A percentile compares a stretch with the other conserved stretches of the same genome.
phyloP scores from a whole-genome alignment of 1,284 basidiomycete species.

The Ustilago crameri region DNA sequence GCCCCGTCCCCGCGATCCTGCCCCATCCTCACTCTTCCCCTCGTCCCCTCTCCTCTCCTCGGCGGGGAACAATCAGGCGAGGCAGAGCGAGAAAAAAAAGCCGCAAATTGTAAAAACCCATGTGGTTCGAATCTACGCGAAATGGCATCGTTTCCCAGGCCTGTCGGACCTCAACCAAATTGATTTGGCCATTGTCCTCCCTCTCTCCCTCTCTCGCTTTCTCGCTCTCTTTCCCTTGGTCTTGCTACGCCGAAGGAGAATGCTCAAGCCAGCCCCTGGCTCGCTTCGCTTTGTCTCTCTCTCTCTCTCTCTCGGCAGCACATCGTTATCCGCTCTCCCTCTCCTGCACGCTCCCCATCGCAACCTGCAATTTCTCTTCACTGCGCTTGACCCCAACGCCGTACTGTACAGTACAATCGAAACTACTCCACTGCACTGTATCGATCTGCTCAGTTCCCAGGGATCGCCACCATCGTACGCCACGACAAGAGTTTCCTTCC shows the following conservation, averaged over 20 bases:
- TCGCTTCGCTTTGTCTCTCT: neutral
- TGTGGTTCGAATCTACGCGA: constrained; percentile 8
- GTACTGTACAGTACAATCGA: no score
- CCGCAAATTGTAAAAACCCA: neutral
- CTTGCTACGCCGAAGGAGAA: neutral
- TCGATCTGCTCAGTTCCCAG: constrained; percentile 10
- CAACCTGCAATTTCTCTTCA: neutral
- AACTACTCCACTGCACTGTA: no score
- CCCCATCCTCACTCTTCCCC: no score
- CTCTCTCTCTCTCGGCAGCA: no score
- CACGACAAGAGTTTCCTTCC: neutral
- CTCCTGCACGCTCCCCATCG: constrained; percentile 3
- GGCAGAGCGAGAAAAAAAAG: neutral
- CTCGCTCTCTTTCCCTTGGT: neutral
- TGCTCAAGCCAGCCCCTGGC: neutral
- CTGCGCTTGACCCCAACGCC: no score
- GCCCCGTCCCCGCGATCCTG: no score
- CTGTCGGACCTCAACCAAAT: constrained; percentile 14
- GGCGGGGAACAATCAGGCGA: neutral
- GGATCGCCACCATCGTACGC: constrained; percentile 1
- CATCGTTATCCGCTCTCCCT: neutral
- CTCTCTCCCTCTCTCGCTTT: neutral
- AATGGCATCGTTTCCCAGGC: constrained; percentile 19
- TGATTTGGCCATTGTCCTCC: constrained; percentile 5
- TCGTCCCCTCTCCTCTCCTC: no score